A percentile compares a stretch with the other conserved stretches of the same genome.
Evolutionary conservation across 768 basidiomycete genomes (phyloP).

Genomic region (Pisolithus tinctorius): DNA sequence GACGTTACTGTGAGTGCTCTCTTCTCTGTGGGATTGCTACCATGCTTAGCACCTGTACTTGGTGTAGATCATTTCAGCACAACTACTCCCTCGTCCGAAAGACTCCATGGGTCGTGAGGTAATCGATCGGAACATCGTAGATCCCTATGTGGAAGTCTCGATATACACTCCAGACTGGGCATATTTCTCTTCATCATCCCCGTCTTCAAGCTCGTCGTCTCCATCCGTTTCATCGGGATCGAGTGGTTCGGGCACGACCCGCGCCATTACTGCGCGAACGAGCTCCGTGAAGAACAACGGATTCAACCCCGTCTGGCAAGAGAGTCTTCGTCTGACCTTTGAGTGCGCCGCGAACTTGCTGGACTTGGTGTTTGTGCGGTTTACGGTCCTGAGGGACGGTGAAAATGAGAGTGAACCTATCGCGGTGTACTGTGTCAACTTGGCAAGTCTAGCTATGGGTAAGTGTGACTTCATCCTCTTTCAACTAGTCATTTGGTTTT

Average conservation of each 20-base stretch:
- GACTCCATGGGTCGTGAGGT: slow-evolving; percentile 58
- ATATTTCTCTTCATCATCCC: slow-evolving; percentile 18
- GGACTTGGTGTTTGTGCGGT: slow-evolving; percentile 79
- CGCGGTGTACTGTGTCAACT: slow-evolving; percentile 65
- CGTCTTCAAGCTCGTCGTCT: background rate
- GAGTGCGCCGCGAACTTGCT: slow-evolving; percentile 69
- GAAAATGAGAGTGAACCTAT: slow-evolving; percentile 56
- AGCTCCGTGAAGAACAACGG: slow-evolving; percentile 75
- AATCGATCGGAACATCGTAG: slow-evolving; percentile 46
- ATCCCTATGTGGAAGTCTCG: slow-evolving; percentile 80
- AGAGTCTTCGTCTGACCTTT: slow-evolving; percentile 64
- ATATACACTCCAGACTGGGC: slow-evolving; percentile 72
- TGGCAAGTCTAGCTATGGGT: slow-evolving; percentile 74
- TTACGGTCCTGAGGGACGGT: slow-evolving; percentile 66
- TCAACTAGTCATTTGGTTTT: background rate
- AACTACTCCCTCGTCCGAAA: slow-evolving; percentile 76
- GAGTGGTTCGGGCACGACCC: slow-evolving; percentile 27
- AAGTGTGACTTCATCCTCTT: slow-evolving; percentile 15
- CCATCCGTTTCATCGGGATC: slow-evolving; percentile 5
- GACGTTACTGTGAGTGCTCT: slow-evolving; percentile 49
- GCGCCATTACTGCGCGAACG: slow-evolving; percentile 52
- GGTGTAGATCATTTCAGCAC: slow-evolving; percentile 70
- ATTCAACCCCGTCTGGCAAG: slow-evolving; percentile 87
- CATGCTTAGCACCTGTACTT: background rate
- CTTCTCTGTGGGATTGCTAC: background rate